Conservation (phyloP, 768 basidiomycete genomes). For the Paxillus rubicundulus region DNA sequence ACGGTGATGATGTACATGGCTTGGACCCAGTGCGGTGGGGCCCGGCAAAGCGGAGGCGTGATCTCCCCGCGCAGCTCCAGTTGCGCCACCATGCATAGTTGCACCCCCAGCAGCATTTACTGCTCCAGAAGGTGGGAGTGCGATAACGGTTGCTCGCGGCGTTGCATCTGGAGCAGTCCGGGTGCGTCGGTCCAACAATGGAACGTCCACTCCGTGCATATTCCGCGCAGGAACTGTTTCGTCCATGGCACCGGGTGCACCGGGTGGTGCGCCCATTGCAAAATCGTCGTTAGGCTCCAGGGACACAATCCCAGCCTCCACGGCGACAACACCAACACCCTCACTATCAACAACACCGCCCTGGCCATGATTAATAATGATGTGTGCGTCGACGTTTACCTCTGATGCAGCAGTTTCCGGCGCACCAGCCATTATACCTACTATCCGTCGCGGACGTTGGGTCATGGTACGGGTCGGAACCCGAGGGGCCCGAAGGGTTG, state of each 20-base stretch:
- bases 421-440: constrained; percentile 47
- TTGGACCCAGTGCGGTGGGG: constrained; percentile 19
- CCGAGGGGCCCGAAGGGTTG: constrained; percentile 31
- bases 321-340: constrained; percentile 44
- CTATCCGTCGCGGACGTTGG: constrained; percentile 39
- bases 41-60: constrained; percentile 8
- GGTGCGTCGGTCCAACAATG: constrained; percentile 29
- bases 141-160: constrained; percentile 59
- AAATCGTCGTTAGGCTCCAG: constrained; percentile 85
- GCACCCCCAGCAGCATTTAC: constrained; percentile 11
- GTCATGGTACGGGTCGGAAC: constrained; percentile 31
- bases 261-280: constrained; percentile 87
- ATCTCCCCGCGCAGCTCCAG: constrained; percentile 17
- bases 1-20: constrained; percentile 40
- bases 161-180: constrained; percentile 56
- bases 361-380: constrained; percentile 49
- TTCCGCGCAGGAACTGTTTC: constrained; percentile 24
- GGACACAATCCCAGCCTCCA: constrained; percentile 74
- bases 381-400: constrained; percentile 47
- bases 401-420: constrained; percentile 35
- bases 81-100: constrained; percentile 10
- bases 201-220: constrained; percentile 25
- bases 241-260: constrained; percentile 82
- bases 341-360: constrained; percentile 39
- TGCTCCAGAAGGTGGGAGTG: constrained; percentile 42